Percentiles rank a stretch among this genome's conserved stretches.
phyloP scores from a whole-genome alignment of 2,329 filamentous ascomycete genomes.

The Sporothrix sp. region DNA sequence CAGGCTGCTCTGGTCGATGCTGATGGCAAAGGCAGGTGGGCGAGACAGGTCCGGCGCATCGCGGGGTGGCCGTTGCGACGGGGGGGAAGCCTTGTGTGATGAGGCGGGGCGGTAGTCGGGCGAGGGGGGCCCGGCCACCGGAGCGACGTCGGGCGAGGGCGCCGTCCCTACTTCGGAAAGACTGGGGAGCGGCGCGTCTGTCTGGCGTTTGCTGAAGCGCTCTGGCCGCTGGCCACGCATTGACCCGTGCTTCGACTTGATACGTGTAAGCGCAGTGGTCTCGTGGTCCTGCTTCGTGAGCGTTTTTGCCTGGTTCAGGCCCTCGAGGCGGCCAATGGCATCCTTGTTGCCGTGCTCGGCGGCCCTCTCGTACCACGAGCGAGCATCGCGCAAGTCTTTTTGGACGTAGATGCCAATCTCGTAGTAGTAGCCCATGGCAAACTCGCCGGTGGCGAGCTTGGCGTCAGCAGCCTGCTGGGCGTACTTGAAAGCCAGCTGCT shows the following conservation, averaged over 20 bases:
- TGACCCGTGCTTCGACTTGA: constrained; percentile 71
- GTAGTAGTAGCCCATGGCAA: constrained; percentile 93
- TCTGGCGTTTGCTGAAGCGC: constrained; percentile 37
- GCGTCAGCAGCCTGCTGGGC: constrained; percentile 75
- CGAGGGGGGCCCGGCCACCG: constrained; percentile 17
- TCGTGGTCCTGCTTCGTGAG: constrained; percentile 89
- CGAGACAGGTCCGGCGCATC: constrained; percentile 41
- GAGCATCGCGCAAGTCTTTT: constrained; percentile 73
- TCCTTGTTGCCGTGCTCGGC: constrained; percentile 88
- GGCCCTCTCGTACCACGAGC: constrained; percentile 83
- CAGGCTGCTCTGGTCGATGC: constrained; percentile 31
- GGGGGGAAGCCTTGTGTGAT: constrained; percentile 28
- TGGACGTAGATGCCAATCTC: constrained; percentile 90
- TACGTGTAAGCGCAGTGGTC: constrained; percentile 76
- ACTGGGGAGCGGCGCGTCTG: constrained; percentile 36
- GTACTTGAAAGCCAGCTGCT: constrained; percentile 84
- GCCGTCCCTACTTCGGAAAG: constrained; percentile 34
- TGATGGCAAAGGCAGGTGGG: constrained; percentile 42
- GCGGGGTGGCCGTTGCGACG: constrained; percentile 23
- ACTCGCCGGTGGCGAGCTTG: constrained; percentile 82
- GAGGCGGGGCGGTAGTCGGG: constrained; percentile 33
- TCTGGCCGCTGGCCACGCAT: constrained; percentile 53
- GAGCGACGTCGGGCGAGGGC: constrained; percentile 22
- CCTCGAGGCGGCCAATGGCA: constrained; percentile 70
- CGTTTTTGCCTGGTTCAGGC: constrained; percentile 70